phyloP scores from a whole-genome alignment of 345 rosid species.

The Sisymbrium irio region DNA sequence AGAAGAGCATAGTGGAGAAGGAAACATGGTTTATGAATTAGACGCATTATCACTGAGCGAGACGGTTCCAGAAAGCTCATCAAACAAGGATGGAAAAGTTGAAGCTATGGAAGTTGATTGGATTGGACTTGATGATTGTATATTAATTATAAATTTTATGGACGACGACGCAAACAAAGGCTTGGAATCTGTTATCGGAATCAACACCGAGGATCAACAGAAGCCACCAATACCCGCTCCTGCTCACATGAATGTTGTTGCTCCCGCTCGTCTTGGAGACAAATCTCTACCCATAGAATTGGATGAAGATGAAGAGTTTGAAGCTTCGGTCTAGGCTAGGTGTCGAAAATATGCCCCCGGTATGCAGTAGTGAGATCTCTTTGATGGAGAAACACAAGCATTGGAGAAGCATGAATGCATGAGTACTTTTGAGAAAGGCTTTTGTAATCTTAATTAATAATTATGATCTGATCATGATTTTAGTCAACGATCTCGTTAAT shows the following conservation, averaged over 20 bases:
- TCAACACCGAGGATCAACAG: neutral
- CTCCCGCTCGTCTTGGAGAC: neutral
- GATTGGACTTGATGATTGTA: too few species aligned
- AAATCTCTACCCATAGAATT: neutral
- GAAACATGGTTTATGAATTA: neutral
- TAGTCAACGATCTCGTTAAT: too few species aligned
- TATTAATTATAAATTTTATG: too few species aligned
- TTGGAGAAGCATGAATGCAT: too few species aligned
- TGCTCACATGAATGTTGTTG: neutral
- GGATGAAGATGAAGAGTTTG: neutral
- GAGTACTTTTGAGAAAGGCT: too few species aligned
- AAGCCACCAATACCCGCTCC: neutral
- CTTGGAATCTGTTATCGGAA: neutral
- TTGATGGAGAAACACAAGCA: neutral
- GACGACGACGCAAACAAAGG: neutral
- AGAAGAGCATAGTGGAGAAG: neutral
- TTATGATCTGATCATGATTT: too few species aligned
- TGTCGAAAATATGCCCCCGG: fast-evolving
- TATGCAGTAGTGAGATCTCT: too few species aligned
- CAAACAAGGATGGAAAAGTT: too few species aligned
- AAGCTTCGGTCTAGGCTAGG: neutral
- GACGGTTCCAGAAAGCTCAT: too few species aligned
- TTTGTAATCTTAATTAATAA: too few species aligned
- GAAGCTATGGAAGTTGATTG: too few species aligned
- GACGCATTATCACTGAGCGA: neutral